Percentiles rank a stretch among this genome's conserved stretches.
Evolutionary conservation across 2,329 filamentous ascomycete species (phyloP).

Genomic region (Pseudohalonectria lignicola): DNA sequence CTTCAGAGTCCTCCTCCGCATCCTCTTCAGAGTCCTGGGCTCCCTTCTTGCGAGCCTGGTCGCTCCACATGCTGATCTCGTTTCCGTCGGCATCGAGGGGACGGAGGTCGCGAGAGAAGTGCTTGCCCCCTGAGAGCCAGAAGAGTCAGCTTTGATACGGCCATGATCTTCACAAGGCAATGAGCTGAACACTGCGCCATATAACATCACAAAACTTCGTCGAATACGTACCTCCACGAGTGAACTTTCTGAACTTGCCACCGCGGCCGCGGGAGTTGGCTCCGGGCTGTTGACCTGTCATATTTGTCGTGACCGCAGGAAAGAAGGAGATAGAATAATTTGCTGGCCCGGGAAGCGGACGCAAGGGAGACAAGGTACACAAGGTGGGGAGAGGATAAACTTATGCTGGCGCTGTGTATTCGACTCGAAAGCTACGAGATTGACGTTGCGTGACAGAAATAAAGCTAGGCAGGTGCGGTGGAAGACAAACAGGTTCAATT

Average conservation of each 20-base stretch:
- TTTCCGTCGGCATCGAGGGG: conserved; percentile 85
- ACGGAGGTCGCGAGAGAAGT: conserved; percentile 85
- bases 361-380: no score
- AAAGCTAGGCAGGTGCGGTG: no score
- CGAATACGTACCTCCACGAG: conserved; percentile 67
- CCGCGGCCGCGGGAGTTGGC: conserved; percentile 62
- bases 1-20: conserved; percentile 39
- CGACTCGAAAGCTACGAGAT: no score
- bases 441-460: no score
- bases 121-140: conserved; percentile 63
- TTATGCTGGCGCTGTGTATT: no score
- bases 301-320: conserved; percentile 11
- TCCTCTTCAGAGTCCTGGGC: conserved; percentile 37
- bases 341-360: no score
- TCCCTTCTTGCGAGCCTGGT: conserved; percentile 35
- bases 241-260: conserved; percentile 91
- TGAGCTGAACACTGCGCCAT: conserved; percentile 4
- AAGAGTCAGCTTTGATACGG: background rate
- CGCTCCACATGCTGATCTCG: conserved; percentile 78
- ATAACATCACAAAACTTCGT: no score
- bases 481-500: no score
- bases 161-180: no score
- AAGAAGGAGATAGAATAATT: no score
- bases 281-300: conserved; percentile 33
- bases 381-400: no score